phyloP scores from a whole-genome alignment of 441 rosid genomes.

The Gossypium schwendimanii region DNA sequence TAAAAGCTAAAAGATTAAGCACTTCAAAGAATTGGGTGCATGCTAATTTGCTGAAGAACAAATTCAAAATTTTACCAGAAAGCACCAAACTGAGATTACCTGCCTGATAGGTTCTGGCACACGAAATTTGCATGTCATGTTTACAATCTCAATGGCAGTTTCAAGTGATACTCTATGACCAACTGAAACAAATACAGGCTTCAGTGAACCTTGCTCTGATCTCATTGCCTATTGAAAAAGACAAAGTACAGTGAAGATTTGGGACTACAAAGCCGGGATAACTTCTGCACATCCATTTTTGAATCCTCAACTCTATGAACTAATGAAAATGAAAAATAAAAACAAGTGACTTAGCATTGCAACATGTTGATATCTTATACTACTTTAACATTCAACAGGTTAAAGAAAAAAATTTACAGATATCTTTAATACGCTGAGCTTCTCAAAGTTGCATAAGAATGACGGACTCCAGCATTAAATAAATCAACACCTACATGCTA shows the following conservation, averaged over 20 bases:
- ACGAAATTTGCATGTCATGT: conserved; percentile 64
- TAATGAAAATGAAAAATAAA: background rate
- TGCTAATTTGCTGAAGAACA: background rate
- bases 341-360: background rate
- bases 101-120: conserved; percentile 89
- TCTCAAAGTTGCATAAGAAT: background rate
- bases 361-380: background rate
- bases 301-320: background rate
- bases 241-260: background rate
- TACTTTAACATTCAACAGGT: background rate
- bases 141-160: conserved; percentile 56
- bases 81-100: conserved; percentile 32
- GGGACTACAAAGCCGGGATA: background rate
- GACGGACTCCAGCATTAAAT: background rate
- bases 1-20: background rate
- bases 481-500: background rate
- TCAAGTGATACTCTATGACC: conserved; percentile 82
- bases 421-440: background rate
- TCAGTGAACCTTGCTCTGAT: conserved; percentile 41
- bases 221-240: conserved; percentile 51
- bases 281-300: background rate
- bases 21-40: conserved; percentile 3
- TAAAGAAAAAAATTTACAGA: background rate
- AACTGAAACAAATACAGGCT: conserved; percentile 68
- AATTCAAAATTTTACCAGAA: background rate